Percentiles rank a stretch among this genome's conserved stretches.
These are phyloP conservation scores for Prunus dulcis DNA, from an alignment of 306 rosid genomes.

Conservation along the genomic window DNA sequence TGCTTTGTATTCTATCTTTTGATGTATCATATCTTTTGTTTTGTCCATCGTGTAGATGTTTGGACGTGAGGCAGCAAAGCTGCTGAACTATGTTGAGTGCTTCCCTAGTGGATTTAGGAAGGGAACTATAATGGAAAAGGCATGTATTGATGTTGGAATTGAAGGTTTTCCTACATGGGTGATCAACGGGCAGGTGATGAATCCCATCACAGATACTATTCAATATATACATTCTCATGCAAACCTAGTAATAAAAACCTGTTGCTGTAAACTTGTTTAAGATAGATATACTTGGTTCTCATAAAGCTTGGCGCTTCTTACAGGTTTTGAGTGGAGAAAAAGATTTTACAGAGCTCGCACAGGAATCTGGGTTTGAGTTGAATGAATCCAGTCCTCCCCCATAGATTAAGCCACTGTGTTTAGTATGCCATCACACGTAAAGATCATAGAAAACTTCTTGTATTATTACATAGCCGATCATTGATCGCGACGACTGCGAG, in stretches of 20 bases:
- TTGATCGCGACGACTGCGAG: too few species aligned
- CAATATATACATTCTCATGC: too few species aligned
- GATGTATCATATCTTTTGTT: neutral
- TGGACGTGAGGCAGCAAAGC: conserved; percentile 77
- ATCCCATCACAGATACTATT: neutral
- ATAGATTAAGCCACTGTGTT: conserved; percentile 4
- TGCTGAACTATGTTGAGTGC: conserved; percentile 82
- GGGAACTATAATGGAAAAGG: conserved; percentile 67
- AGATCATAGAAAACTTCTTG: conserved; percentile 11
- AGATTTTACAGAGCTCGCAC: conserved; percentile 63
- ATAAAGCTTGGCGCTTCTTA: conserved; percentile 16
- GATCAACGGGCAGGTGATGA: conserved; percentile 77
- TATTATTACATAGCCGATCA: neutral
- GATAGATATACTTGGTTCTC: conserved; percentile 13
- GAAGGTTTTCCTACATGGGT: conserved; percentile 94
- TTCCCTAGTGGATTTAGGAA: conserved; percentile 75
- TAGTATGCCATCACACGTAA: conserved; percentile 25
- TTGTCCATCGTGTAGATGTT: conserved; percentile 51
- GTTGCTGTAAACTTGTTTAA: neutral
- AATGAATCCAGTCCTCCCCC: conserved; percentile 40
- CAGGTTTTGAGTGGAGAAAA: conserved; percentile 74
- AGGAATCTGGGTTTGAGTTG: conserved; percentile 45
- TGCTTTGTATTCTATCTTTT: neutral
- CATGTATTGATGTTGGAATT: conserved; percentile 59
- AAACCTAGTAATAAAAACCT: neutral